Evolutionary conservation across 2,329 filamentous ascomycete genomes (phyloP).

Genomic region (Chrysoporthe puriensis): DNA sequence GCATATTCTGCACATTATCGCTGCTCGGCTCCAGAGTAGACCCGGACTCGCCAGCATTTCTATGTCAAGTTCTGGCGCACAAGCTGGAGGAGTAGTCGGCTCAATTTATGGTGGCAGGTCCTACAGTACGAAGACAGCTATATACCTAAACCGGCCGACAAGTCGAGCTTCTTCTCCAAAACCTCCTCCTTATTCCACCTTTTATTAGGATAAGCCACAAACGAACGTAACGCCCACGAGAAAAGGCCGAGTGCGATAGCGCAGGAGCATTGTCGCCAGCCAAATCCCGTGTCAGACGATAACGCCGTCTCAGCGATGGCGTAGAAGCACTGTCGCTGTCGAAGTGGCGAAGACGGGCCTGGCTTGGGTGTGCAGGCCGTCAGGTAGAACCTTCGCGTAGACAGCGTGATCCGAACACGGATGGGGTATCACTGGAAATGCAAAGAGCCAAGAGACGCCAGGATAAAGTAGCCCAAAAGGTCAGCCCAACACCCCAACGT

Average conservation of each 20-base stretch:
- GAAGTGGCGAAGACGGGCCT: slow-evolving; percentile 37
- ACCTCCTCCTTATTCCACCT: not conserved
- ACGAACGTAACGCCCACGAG: slow-evolving; percentile 28
- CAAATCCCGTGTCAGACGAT: slow-evolving; percentile 47
- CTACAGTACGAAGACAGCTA: not conserved
- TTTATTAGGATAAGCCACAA: not conserved
- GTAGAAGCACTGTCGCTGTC: slow-evolving; percentile 60
- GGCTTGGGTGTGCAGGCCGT: slow-evolving; percentile 35
- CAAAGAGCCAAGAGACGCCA: slow-evolving; percentile 31
- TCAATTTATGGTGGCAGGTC: not conserved
- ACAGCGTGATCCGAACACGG: slow-evolving; percentile 57
- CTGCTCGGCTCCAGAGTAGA: not conserved
- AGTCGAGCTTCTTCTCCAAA: not conserved
- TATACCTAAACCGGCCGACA: not conserved
- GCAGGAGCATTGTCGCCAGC: slow-evolving; percentile 56
- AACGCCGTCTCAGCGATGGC: slow-evolving; percentile 59
- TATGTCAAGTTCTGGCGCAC: not conserved
- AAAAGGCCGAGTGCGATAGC: slow-evolving; percentile 48
- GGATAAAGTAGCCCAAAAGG: slow-evolving; percentile 29
- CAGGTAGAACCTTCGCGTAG: slow-evolving; percentile 33
- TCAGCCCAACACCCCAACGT: not conserved
- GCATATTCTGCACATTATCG: not conserved
- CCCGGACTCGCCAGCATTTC: not conserved
- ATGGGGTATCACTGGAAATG: slow-evolving; percentile 56
- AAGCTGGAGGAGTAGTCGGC: not conserved